These are phyloP conservation scores for Colletotrichum paranaense DNA, from an alignment of 2,329 filamentous ascomycete genomes.

Conservation along the genomic window DNA sequence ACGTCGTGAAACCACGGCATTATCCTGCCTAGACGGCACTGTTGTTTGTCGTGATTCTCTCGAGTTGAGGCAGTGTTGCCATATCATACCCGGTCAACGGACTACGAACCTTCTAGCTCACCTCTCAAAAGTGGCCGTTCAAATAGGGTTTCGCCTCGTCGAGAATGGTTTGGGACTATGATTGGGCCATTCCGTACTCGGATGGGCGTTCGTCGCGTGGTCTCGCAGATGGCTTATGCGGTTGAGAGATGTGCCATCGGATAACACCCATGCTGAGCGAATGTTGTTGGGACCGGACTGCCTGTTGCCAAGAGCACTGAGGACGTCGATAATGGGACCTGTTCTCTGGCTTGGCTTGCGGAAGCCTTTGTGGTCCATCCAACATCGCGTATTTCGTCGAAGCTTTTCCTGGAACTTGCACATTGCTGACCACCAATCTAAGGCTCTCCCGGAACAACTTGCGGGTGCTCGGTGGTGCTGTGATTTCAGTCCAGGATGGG, in stretches of 20 bases:
- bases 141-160: constrained; percentile 20
- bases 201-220: constrained; percentile 15
- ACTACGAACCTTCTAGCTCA: not conserved
- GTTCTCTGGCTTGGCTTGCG: not conserved
- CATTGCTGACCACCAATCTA: not conserved
- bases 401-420: not conserved
- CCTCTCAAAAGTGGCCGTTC: not conserved
- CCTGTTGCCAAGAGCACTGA: not conserved
- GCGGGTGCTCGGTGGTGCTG: not conserved
- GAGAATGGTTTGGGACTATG: not conserved
- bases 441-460: not conserved
- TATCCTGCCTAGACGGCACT: not conserved
- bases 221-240: not conserved
- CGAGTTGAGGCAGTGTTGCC: not conserved
- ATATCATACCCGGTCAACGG: too few relatives aligned
- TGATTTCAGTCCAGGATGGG: constrained; percentile 19
- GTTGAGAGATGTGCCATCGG: not conserved
- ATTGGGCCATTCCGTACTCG: constrained; percentile 1
- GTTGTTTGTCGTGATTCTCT: not conserved
- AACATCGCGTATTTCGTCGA: not conserved
- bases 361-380: not conserved
- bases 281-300: constrained; percentile 1
- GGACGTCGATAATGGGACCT: not conserved
- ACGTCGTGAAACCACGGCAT: not conserved
- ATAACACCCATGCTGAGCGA: not conserved